These are phyloP conservation scores for Vigna radiata DNA, from an alignment of 306 rosid species.

Conservation along the genomic window DNA sequence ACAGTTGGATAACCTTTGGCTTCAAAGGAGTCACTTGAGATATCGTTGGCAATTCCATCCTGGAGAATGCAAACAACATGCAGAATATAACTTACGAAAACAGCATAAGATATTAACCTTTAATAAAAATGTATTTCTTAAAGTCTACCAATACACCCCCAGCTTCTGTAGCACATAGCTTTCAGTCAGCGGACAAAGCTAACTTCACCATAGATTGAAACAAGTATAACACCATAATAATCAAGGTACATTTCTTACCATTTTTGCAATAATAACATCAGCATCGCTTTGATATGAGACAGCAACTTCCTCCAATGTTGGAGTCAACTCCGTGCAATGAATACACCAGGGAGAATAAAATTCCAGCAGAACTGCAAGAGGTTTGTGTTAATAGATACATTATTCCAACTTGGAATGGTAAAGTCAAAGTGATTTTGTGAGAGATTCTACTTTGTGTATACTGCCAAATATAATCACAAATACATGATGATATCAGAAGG, in stretches of 20 bases:
- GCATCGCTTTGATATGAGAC: constrained; percentile 69
- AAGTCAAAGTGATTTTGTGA: background rate
- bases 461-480: constrained; percentile 9
- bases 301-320: constrained; percentile 89
- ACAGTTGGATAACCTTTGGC: constrained; percentile 83
- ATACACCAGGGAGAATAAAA: constrained; percentile 99
- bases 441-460: background rate
- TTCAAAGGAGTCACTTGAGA: constrained; percentile 62
- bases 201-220: background rate
- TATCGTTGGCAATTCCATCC: constrained; percentile 91
- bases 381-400: constrained; percentile 31
- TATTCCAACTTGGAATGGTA: background rate
- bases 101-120: background rate
- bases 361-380: constrained; percentile 76
- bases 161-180: constrained; percentile 2
- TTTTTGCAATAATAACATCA: constrained; percentile 75
- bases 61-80: constrained; percentile 36
- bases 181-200: constrained; percentile 17
- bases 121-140: constrained; percentile 10
- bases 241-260: constrained; percentile 58
- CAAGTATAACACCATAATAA: background rate
- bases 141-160: background rate
- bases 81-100: constrained; percentile 5
- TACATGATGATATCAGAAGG: background rate
- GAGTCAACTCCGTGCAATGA: constrained; percentile 86